phyloP scores from a whole-genome alignment of 805 yeast genomes.

The Metschnikowia reukaufii region DNA sequence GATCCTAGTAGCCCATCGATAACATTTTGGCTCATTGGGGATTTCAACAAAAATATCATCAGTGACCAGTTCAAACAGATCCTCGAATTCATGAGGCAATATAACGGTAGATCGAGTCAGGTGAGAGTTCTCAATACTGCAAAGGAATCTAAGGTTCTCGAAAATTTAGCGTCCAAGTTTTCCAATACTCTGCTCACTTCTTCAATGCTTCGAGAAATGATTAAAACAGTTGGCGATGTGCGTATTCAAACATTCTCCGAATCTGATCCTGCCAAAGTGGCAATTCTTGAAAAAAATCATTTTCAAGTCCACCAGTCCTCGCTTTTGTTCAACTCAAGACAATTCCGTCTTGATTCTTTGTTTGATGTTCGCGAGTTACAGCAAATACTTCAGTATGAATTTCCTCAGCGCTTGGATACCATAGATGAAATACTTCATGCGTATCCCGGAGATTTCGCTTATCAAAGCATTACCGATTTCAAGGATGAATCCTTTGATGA shows the following conservation, averaged over 20 bases:
- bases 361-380: slow-evolving; percentile 30
- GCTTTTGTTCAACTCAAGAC: slow-evolving; percentile 56
- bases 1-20: slow-evolving; percentile 42
- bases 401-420: slow-evolving; percentile 40
- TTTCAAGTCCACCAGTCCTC: slow-evolving; percentile 38
- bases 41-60: slow-evolving; percentile 41
- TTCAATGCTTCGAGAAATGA: slow-evolving; percentile 53
- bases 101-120: slow-evolving; percentile 34
- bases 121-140: slow-evolving; percentile 34
- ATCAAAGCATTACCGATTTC: slow-evolving; percentile 19
- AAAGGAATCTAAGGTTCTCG: slow-evolving; percentile 2
- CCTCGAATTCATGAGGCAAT: slow-evolving; percentile 24
- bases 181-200: slow-evolving; percentile 27
- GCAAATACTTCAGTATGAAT: slow-evolving; percentile 48
- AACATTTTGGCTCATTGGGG: slow-evolving; percentile 58
- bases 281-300: slow-evolving; percentile 29
- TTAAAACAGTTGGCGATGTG: slow-evolving; percentile 10
- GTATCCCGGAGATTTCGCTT: slow-evolving; percentile 27
- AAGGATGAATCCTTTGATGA: slow-evolving; percentile 16
- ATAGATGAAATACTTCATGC: slow-evolving; percentile 30
- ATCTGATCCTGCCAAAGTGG: slow-evolving; percentile 5
- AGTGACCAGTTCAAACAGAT: slow-evolving; percentile 46
- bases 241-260: slow-evolving; percentile 11
- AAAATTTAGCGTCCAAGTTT: slow-evolving; percentile 4
- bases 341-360: slow-evolving; percentile 34